phyloP scores from a whole-genome alignment of 768 basidiomycete genomes.

The Termitomyces sp. region DNA sequence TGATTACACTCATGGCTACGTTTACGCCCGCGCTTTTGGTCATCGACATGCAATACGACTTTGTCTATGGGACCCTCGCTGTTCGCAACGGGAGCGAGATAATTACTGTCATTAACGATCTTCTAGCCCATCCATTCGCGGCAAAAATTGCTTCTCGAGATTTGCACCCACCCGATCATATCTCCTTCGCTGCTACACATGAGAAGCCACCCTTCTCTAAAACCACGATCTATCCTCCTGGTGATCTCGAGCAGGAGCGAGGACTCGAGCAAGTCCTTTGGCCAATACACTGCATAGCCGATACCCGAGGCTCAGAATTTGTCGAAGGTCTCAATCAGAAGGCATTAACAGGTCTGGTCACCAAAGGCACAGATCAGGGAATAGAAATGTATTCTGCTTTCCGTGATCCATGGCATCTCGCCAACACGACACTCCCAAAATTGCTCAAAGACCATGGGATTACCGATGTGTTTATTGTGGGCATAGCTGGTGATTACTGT shows the following conservation, averaged over 20 bases:
- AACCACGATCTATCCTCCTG: conserved; percentile 35
- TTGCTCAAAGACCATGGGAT: conserved; percentile 36
- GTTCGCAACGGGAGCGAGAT: conserved; percentile 57
- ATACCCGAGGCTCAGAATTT: conserved; percentile 53
- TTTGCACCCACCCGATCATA: conserved; percentile 54
- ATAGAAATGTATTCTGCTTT: conserved; percentile 86
- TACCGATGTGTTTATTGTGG: conserved; percentile 56
- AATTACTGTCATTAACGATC: conserved; percentile 46
- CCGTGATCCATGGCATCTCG: conserved; percentile 45
- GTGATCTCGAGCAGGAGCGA: conserved; percentile 23
- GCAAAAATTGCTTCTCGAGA: conserved; percentile 51
- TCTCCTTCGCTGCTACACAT: conserved; percentile 61
- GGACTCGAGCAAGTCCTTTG: conserved; percentile 56
- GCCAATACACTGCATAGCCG: conserved; percentile 76
- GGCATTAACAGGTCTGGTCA: conserved; percentile 35
- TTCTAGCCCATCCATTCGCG: conserved; percentile 52
- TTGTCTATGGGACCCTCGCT: conserved; percentile 68
- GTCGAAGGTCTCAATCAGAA: conserved; percentile 43
- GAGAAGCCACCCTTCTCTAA: conserved; percentile 30
- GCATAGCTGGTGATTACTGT: conserved; percentile 77
- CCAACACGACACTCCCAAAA: conserved; percentile 40
- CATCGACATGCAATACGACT: conserved; percentile 83
- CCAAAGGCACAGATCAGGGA: conserved; percentile 49
- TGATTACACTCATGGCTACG: conserved; percentile 5
- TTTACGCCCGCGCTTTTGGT: conserved; percentile 55